Conservation (phyloP, 441 rosid species). For the Melianthus villosus region DNA sequence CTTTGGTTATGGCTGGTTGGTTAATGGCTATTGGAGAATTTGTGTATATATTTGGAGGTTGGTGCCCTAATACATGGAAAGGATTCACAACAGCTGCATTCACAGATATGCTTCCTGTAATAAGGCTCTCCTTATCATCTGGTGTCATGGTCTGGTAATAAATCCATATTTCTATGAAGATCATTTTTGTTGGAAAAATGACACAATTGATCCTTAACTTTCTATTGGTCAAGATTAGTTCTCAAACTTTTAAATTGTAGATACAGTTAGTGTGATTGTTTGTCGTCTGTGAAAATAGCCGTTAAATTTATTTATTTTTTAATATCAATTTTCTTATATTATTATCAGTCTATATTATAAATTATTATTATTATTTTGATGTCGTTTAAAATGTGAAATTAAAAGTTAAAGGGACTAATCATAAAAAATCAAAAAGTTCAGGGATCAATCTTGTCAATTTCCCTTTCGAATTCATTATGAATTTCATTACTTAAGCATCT, state of each 20-base stretch:
- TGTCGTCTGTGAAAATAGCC: neutral
- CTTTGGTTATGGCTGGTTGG: slow-evolving; percentile 20
- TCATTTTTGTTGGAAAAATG: too few species aligned
- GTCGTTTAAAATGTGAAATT: too few species aligned
- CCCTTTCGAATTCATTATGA: too few species aligned
- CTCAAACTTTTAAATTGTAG: neutral
- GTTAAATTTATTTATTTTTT: too few species aligned
- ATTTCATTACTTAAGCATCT: too few species aligned
- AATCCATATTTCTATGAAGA: too few species aligned
- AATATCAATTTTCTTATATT: too few species aligned
- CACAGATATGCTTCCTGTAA: slow-evolving; percentile 17
- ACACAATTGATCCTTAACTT: neutral
- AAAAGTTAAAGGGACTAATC: too few species aligned
- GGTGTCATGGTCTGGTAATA: slow-evolving; percentile 45
- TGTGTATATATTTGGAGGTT: slow-evolving; percentile 28
- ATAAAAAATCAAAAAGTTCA: too few species aligned
- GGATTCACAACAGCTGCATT: slow-evolving; percentile 31
- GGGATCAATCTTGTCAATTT: too few species aligned
- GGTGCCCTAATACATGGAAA: slow-evolving; percentile 31
- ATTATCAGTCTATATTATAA: too few species aligned
- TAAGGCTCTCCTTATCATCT: slow-evolving; percentile 37
- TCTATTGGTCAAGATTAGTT: neutral
- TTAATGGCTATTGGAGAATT: slow-evolving; percentile 11
- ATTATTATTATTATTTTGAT: too few species aligned
- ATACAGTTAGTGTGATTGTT: neutral